Conservation (phyloP, 1,139 yeast species). For the Sugiyamaella paludigena region DNA sequence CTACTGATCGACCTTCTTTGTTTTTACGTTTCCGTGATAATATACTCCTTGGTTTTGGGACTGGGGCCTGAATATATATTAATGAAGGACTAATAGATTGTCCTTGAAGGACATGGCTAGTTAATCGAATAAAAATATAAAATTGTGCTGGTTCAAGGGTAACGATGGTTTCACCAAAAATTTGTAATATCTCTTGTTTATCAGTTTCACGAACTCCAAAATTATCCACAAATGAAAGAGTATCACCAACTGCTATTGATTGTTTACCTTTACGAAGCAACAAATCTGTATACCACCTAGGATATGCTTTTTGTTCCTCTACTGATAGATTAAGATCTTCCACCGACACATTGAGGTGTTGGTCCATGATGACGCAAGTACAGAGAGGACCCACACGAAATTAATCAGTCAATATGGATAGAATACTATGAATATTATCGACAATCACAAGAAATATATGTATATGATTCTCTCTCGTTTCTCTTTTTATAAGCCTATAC, state of each 20-base stretch:
- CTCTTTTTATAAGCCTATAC: no score
- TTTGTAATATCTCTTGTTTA: conserved; percentile 30
- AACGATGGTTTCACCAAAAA: conserved; percentile 35
- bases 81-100: conserved; percentile 17
- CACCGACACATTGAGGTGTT: conserved; percentile 16
- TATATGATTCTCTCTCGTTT: no score
- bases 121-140: conserved; percentile 41
- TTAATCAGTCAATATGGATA: no score
- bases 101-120: conserved; percentile 40
- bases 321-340: conserved; percentile 39
- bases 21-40: conserved; percentile 34
- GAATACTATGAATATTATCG: no score
- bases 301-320: conserved; percentile 41
- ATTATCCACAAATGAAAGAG: conserved; percentile 40
- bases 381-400: no score
- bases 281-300: conserved; percentile 46
- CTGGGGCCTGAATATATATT: conserved; percentile 33
- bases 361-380: not conserved
- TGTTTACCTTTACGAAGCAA: conserved; percentile 39
- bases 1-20: conserved; percentile 16
- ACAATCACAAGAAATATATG: no score
- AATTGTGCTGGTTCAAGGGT: conserved; percentile 42
- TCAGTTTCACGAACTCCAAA: conserved; percentile 40
- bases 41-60: conserved; percentile 40
- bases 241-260: conserved; percentile 39